Evolutionary conservation across 1,284 basidiomycete genomes (phyloP), one percentile per base, ranked within the genome.

Genomic region (Moesziomyces sp.): DNA sequence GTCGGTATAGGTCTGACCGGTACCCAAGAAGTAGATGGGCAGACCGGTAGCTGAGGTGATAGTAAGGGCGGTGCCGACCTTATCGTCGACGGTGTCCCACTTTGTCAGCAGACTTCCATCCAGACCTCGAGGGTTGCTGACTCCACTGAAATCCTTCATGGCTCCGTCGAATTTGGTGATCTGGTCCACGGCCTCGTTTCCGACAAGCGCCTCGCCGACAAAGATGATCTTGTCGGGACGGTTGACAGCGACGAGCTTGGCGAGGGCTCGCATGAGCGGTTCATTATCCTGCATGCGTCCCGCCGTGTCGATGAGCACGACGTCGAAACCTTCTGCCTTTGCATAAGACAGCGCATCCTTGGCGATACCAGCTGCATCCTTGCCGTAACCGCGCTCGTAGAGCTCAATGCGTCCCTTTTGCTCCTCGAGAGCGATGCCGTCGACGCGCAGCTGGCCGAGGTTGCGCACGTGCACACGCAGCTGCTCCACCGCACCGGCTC

Each of bases 401-500:
- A 99, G 87, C 85, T 99, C 97, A 43, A 99, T 92, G 88, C 62
- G 90, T 88, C 86, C 84, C 72, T 91, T 89, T 9, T 91, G 91
- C 42, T 67, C 64, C 5, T 79, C 78, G 5, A 74, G 63, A 16
- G 78, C 38, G 21, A 65, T 65, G 14, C 78, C 74, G 30, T 78
- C 79, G 7, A 83, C 75, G n/a, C 77, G 68, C 35, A 99, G 87
- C 89, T 93, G 92, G 51, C 93, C 90, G 67, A 99, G 86, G 85
- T 99, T 99, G 58, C 93, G 89, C 21, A 98, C 96, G 85, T 99
- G 97, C 9, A 97, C 94, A 9, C 95, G 89, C 30, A 99, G 88
- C 85, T 99, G 97, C 85, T 99, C 97, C 42, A 99, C 96, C 0
- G 97, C 97, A 33, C 97, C 97, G 80, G 92, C 93, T 88, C 95